A percentile compares a stretch with the other conserved stretches of the same genome.
phyloP scores from a whole-genome alignment of 805 yeast species.

The Jamesozyma gamospora region DNA sequence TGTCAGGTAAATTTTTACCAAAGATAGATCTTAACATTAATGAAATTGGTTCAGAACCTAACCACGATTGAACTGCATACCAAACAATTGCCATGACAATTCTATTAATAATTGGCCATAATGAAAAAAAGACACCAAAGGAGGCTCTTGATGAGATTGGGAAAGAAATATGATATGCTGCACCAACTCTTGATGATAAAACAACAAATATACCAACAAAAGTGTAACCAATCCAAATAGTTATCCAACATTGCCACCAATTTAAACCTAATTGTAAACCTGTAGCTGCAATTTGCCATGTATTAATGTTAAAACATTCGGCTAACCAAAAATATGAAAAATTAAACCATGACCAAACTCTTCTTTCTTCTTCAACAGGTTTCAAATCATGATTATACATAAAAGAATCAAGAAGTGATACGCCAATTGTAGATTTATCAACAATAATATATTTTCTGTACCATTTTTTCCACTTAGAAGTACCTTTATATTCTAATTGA shows the following conservation, averaged over 20 bases:
- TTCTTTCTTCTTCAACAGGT: slow-evolving; percentile 64
- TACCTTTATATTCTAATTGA: slow-evolving; percentile 1
- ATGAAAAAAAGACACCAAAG: slow-evolving; percentile 78
- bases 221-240: slow-evolving; percentile 78
- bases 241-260: slow-evolving; percentile 89
- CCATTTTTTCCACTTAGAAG: slow-evolving; percentile 15
- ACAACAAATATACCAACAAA: slow-evolving; percentile 62
- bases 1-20: slow-evolving; percentile 50
- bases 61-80: slow-evolving; percentile 80
- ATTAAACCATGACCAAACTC: slow-evolving; percentile 83
- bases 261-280: slow-evolving; percentile 68
- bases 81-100: slow-evolving; percentile 81
- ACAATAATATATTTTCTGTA: slow-evolving; percentile 19
- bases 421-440: slow-evolving; percentile 27
- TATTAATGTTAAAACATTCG: slow-evolving; percentile 80
- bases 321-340: slow-evolving; percentile 79
- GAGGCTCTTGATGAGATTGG: slow-evolving; percentile 76
- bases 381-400: slow-evolving; percentile 64
- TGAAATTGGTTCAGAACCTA: slow-evolving; percentile 76
- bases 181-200: slow-evolving; percentile 68
- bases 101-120: slow-evolving; percentile 84
- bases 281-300: slow-evolving; percentile 87
- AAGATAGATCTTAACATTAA: slow-evolving; percentile 70
- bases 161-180: slow-evolving; percentile 72
- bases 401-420: slow-evolving; percentile 52